Evolutionary conservation across 2,329 filamentous ascomycete species (phyloP), one percentile per base, ranked within the genome.

Genomic region (Aspergillus carbonarius): DNA sequence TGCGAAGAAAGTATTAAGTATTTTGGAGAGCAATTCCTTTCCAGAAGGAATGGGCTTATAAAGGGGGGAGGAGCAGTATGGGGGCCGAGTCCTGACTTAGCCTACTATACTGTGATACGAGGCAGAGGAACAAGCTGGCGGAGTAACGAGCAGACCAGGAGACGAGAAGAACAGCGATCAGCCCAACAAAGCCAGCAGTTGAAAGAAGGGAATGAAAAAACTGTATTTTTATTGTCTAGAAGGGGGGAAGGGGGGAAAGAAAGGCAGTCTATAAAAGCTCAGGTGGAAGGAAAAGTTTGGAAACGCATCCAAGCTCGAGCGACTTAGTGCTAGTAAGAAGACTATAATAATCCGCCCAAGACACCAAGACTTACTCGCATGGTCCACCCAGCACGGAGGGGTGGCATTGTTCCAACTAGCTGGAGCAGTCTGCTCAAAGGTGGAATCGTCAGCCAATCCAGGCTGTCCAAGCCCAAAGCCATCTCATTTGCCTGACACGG

Each of bases 401-500:
- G 44, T 30, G 23, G 23, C 25, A 30, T 32, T 48, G 44, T 48
- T 48, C 44, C 44, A 48, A 48, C 44, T 32, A 15, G 44, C 44
- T 48, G 44, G 44, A 48, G 25, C 27, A 48, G 13, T 30, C 25
- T 27, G 25, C 15, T 17, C 44, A 48, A 20, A 10, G 44, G 44
- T 30, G 44, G 44, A 32, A 30, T 17, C n/a, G n/a, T 30, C 44
- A 30, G 27, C 44, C 44, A 48, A 48, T 48, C 25, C n/a, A 17
- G 44, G 4, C 17, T 32, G 32, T 27, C 23, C 44, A 48, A 17
- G 44, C 23, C 44, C 25, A 17, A 12, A 15, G 37, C 47, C 55
- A 53, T 32, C 56, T 63, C 58, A 60, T 64, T 52, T 64, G 60
- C 39, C 59, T 63, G 62, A 66, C 59, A 66, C 63, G 42, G 53